Evolutionary conservation across 192 early-diverging fungal genomes (phyloP).

Genomic region (Coemansia sp.): DNA sequence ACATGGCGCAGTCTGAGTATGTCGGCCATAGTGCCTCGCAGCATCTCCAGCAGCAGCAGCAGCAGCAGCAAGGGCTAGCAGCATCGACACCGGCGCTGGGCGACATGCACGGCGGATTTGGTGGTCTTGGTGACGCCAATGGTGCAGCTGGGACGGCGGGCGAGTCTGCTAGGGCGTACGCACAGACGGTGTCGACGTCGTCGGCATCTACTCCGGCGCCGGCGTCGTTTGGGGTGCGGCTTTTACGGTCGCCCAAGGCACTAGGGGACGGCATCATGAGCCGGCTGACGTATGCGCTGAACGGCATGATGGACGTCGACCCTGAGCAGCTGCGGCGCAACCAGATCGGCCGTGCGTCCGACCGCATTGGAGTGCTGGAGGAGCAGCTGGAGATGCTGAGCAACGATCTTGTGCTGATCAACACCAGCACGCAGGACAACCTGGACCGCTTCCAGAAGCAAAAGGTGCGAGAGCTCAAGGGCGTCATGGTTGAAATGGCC

Average conservation of each 20-base stretch:
- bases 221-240: constrained; percentile 27
- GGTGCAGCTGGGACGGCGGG: neutral
- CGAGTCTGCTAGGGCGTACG: neutral
- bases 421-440: constrained; percentile 80
- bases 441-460: constrained; percentile 93
- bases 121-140: neutral
- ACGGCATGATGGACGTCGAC: constrained; percentile 95
- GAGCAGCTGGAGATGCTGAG: constrained; percentile 69
- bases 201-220: neutral
- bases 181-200: neutral
- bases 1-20: constrained; percentile 43
- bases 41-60: constrained; percentile 1
- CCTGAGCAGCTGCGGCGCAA: constrained; percentile 84
- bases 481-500: constrained; percentile 73
- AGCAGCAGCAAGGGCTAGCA: constrained; percentile 5
- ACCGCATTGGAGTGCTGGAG: constrained; percentile 75
- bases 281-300: constrained; percentile 61
- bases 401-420: constrained; percentile 71
- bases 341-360: constrained; percentile 82
- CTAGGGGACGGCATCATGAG: constrained; percentile 52
- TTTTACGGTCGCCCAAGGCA: constrained; percentile 36
- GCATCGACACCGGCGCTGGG: constrained; percentile 35
- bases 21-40: constrained; percentile 13
- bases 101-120: neutral
- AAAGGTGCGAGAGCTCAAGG: constrained; percentile 82